Percentiles rank a stretch among this genome's conserved stretches.
phyloP scores from a whole-genome alignment of 805 yeast species.

The Lipomyces lipofer region DNA sequence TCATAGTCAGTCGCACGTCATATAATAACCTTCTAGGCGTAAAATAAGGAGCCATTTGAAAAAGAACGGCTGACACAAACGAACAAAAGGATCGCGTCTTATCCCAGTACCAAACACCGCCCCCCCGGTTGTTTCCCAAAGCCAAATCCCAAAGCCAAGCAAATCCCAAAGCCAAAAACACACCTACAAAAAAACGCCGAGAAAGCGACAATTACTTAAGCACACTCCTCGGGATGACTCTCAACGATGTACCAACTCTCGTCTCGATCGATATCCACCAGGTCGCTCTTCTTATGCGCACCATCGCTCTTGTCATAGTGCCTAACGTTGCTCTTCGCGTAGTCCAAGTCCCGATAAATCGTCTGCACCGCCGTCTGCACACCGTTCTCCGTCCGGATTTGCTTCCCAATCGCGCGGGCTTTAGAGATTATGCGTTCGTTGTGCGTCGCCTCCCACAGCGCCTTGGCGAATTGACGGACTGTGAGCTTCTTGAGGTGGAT shows the following conservation, averaged over 20 bases:
- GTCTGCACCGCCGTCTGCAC: conserved; percentile 71
- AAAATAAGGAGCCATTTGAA: too few species aligned
- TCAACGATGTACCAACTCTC: conserved; percentile 28
- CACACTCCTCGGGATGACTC: background rate
- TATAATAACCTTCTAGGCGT: too few species aligned
- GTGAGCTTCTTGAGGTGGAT: conserved; percentile 68
- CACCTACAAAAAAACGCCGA: background rate
- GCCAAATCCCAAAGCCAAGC: background rate
- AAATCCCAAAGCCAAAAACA: background rate
- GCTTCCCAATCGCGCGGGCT: conserved; percentile 63
- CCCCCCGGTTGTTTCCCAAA: too few species aligned
- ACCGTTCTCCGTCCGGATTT: conserved; percentile 74
- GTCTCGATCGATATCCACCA: conserved; percentile 9
- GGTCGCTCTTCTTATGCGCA: background rate
- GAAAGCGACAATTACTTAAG: background rate
- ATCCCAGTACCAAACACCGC: too few species aligned
- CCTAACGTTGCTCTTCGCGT: conserved; percentile 18
- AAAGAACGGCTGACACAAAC: too few species aligned
- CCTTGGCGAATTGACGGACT: conserved; percentile 60
- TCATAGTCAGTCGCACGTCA: too few species aligned
- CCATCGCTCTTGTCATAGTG: too few species aligned
- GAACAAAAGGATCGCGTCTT: too few species aligned
- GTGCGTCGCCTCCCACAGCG: conserved; percentile 66
- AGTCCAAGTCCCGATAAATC: conserved; percentile 51
- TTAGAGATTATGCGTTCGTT: conserved; percentile 65